Conservation (phyloP, 2,329 filamentous ascomycete genomes). For the Cordyceps javanica region DNA sequence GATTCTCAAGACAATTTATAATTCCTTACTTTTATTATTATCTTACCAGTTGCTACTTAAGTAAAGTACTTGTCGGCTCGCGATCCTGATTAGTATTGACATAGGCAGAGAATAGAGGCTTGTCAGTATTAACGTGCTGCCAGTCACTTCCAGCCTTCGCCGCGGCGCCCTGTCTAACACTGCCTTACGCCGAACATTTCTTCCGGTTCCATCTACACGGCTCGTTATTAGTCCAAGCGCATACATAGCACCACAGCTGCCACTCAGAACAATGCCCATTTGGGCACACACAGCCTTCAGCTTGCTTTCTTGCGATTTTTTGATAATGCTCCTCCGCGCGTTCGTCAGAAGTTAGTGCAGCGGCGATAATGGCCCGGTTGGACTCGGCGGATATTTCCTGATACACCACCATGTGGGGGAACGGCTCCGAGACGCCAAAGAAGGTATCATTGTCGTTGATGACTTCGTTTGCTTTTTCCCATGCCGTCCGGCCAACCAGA, state of each 20-base stretch:
- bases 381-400: background rate
- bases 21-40: no score
- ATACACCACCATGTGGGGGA: background rate
- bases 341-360: background rate
- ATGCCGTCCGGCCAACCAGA: background rate
- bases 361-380: background rate
- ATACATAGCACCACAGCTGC: background rate
- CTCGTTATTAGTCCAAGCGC: background rate
- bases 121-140: no score
- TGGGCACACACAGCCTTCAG: background rate
- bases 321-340: background rate
- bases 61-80: no score
- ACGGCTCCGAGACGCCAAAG: background rate
- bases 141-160: no score
- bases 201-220: background rate
- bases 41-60: no score
- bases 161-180: background rate
- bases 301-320: background rate
- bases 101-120: no score
- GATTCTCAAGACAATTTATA: no score
- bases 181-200: background rate
- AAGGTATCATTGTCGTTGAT: background rate
- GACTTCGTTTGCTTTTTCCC: background rate
- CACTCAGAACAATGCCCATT: background rate
- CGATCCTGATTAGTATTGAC: no score